Conservation (phyloP, 441 rosid species). For the Pelargonium hybrid region DNA sequence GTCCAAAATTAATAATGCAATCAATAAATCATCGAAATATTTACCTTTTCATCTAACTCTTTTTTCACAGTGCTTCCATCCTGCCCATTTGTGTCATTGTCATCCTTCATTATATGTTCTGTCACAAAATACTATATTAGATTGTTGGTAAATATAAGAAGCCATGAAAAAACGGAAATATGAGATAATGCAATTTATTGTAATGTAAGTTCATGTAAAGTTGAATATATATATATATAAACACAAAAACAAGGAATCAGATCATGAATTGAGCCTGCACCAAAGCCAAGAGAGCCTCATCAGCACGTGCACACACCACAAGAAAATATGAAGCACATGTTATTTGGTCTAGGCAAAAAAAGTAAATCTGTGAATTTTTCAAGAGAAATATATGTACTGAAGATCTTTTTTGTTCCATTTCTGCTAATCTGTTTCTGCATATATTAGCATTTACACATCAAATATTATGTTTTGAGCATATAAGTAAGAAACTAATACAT, state of each 20-base stretch:
- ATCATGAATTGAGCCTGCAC: not conserved
- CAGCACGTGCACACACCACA: not conserved
- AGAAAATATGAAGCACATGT: not conserved
- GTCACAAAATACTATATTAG: not conserved
- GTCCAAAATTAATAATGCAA: slow-evolving; percentile 3
- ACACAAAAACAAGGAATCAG: not conserved
- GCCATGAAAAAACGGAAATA: not conserved
- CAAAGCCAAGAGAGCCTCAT: not conserved
- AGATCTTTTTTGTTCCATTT: not conserved
- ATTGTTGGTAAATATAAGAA: not conserved
- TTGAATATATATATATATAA: no score
- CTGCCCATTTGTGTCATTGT: slow-evolving; percentile 29
- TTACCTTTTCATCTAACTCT: slow-evolving; percentile 63
- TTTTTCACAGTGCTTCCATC: slow-evolving; percentile 47
- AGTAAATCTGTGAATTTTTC: not conserved
- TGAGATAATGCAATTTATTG: not conserved
- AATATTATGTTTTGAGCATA: not conserved
- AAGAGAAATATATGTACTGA: not conserved
- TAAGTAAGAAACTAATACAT: not conserved
- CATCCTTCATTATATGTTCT: slow-evolving; percentile 37
- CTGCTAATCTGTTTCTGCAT: not conserved
- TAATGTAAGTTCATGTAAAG: not conserved
- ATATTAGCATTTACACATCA: not conserved
- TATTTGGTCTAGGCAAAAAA: not conserved
- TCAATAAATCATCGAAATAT: slow-evolving; percentile 13